Conservation (phyloP, 441 rosid species). For the Adansonia gregorii region DNA sequence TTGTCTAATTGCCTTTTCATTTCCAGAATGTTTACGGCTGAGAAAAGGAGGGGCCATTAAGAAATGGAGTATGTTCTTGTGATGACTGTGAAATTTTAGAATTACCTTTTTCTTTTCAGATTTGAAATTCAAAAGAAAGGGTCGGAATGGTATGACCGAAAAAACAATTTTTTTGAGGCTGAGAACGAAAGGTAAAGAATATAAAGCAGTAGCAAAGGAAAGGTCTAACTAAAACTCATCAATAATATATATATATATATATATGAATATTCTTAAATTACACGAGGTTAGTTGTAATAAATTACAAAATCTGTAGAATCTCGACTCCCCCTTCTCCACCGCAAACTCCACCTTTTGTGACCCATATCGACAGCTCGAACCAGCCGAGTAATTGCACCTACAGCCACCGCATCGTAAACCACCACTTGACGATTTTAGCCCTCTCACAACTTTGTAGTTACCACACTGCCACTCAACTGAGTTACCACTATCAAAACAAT, state of each 20-base stretch:
- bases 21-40: too few relatives aligned
- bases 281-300: conserved; percentile 20
- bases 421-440: conserved; percentile 1
- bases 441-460: background rate
- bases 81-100: background rate
- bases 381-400: conserved; percentile 1
- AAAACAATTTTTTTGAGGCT: background rate
- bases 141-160: background rate
- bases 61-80: background rate
- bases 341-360: conserved; percentile 20
- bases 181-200: background rate
- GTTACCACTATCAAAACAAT: background rate
- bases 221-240: too few relatives aligned
- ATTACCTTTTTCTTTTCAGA: background rate
- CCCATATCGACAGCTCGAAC: conserved; percentile 26
- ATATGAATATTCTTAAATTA: conserved; percentile 29
- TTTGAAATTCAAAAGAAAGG: background rate
- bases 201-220: background rate
- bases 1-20: too few relatives aligned
- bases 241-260: conserved; percentile 27
- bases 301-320: conserved; percentile 26
- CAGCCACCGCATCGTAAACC: background rate
- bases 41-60: too few relatives aligned
- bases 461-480: conserved; percentile 23
- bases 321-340: conserved; percentile 31